Percentiles rank a stretch among this genome's conserved stretches.
phyloP scores from a whole-genome alignment of 371 early-diverging fungal genomes.

The Blakeslea trispora region DNA sequence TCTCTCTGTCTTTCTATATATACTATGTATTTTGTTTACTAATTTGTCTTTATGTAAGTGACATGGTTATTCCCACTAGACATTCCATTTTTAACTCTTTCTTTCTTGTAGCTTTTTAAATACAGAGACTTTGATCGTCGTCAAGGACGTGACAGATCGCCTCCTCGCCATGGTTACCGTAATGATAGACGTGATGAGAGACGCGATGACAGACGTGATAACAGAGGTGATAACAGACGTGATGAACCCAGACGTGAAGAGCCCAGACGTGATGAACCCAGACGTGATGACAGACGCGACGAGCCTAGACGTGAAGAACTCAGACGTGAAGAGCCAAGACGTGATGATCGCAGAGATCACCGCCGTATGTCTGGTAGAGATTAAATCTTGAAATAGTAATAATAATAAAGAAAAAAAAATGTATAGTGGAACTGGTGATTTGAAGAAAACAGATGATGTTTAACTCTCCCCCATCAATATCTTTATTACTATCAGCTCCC shows the following conservation, averaged over 20 bases:
- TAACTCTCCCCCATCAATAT: too few relatives aligned
- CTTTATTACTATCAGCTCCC: too few relatives aligned
- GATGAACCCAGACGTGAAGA: not conserved
- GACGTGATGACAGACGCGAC: not conserved
- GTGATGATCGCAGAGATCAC: constrained; percentile 1
- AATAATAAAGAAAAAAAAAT: too few relatives aligned
- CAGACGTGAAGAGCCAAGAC: not conserved
- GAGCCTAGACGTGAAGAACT: not conserved
- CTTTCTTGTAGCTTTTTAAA: constrained; percentile 13
- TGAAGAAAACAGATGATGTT: too few relatives aligned
- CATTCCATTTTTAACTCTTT: too few relatives aligned
- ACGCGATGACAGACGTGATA: constrained; percentile 10
- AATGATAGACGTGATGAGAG: constrained; percentile 11
- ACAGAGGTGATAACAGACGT: not conserved
- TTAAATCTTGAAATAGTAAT: not conserved
- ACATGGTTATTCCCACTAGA: too few relatives aligned
- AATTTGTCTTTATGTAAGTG: not conserved
- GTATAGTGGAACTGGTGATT: too few relatives aligned
- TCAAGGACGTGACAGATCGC: constrained; percentile 31
- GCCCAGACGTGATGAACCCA: not conserved
- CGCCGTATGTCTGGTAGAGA: not conserved
- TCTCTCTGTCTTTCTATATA: constrained; percentile 3
- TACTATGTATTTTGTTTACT: too few relatives aligned
- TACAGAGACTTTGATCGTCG: constrained; percentile 16
- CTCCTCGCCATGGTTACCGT: constrained; percentile 20